These are phyloP conservation scores for Pilobolus umbonatus DNA, from an alignment of 192 early-diverging fungal genomes.

Conservation along the genomic window DNA sequence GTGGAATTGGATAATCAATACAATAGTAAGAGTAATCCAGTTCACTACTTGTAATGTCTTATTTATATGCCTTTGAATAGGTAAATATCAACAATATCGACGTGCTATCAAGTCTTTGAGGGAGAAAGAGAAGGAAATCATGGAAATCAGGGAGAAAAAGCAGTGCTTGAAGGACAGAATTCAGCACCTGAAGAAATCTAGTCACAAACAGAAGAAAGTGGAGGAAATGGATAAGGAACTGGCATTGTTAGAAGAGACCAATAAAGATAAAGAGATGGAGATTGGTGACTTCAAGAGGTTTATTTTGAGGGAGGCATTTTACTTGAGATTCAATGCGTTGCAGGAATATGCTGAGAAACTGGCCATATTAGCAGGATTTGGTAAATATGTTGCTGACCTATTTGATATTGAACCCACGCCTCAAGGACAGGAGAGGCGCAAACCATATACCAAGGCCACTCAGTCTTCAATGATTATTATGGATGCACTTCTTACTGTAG, in stretches of 20 bases:
- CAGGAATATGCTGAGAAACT: slow-evolving; percentile 35
- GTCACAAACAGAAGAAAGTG: slow-evolving; percentile 1
- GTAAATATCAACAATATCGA: slow-evolving; percentile 24
- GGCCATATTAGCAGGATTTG: slow-evolving; percentile 33
- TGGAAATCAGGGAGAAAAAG: slow-evolving; percentile 17
- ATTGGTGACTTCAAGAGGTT: slow-evolving; percentile 35
- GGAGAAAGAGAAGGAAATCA: slow-evolving; percentile 8
- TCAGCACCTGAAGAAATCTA: slow-evolving; percentile 15
- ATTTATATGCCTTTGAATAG: neutral
- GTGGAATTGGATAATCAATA: slow-evolving; percentile 13
- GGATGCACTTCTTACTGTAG: slow-evolving; percentile 24
- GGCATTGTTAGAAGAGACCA: neutral
- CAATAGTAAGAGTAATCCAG: neutral
- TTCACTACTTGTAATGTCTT: neutral
- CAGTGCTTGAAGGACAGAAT: slow-evolving; percentile 14
- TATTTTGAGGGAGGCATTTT: slow-evolving; percentile 35
- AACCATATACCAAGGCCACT: slow-evolving; percentile 20
- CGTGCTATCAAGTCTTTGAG: slow-evolving; percentile 21
- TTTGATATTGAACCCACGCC: slow-evolving; percentile 33
- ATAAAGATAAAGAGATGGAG: slow-evolving; percentile 18
- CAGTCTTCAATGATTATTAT: slow-evolving; percentile 17
- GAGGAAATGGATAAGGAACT: slow-evolving; percentile 28
- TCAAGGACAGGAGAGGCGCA: slow-evolving; percentile 6
- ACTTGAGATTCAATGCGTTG: slow-evolving; percentile 36
- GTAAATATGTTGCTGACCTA: slow-evolving; percentile 34